These are phyloP conservation scores for Colletotrichum siamense DNA, from an alignment of 2,329 filamentous ascomycete genomes.

Conservation along the genomic window DNA sequence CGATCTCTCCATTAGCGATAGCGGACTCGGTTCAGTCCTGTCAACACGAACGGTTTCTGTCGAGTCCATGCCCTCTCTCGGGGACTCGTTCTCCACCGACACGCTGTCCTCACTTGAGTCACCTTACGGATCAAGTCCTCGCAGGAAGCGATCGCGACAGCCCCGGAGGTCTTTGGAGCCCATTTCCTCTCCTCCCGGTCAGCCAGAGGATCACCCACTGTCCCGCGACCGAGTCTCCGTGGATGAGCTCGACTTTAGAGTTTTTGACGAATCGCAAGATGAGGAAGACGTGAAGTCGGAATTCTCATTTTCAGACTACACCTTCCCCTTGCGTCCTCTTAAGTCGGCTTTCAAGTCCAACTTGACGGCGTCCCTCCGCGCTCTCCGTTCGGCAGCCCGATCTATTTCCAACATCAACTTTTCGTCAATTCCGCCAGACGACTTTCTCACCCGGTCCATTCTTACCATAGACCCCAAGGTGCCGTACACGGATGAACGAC, in stretches of 20 bases:
- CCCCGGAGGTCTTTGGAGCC: constrained; percentile 58
- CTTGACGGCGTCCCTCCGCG: constrained; percentile 69
- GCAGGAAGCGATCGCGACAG: constrained; percentile 39
- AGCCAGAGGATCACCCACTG: constrained; percentile 57
- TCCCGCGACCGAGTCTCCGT: constrained; percentile 56
- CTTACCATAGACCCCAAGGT: constrained; percentile 70
- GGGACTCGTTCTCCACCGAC: constrained; percentile 59
- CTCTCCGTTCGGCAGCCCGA: constrained; percentile 67
- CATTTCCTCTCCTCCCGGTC: constrained; percentile 60
- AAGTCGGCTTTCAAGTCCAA: constrained; percentile 72
- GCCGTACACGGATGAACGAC: constrained; percentile 71
- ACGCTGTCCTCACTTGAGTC: constrained; percentile 53
- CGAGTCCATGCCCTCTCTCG: constrained; percentile 67
- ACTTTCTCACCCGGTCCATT: constrained; percentile 71
- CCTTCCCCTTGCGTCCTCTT: constrained; percentile 52
- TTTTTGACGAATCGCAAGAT: constrained; percentile 27
- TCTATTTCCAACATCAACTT: constrained; percentile 69
- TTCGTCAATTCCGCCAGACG: constrained; percentile 68
- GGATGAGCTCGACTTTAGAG: constrained; percentile 45
- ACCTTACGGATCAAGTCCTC: constrained; percentile 45
- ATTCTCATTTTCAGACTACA: constrained; percentile 31
- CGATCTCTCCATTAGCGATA: constrained; percentile 51
- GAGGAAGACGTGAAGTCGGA: constrained; percentile 39
- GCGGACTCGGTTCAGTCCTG: constrained; percentile 55
- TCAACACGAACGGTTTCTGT: constrained; percentile 63